Base-by-base conservation (phyloP, 257 asterid genomes). In the Sherardia arvensis region DNA sequence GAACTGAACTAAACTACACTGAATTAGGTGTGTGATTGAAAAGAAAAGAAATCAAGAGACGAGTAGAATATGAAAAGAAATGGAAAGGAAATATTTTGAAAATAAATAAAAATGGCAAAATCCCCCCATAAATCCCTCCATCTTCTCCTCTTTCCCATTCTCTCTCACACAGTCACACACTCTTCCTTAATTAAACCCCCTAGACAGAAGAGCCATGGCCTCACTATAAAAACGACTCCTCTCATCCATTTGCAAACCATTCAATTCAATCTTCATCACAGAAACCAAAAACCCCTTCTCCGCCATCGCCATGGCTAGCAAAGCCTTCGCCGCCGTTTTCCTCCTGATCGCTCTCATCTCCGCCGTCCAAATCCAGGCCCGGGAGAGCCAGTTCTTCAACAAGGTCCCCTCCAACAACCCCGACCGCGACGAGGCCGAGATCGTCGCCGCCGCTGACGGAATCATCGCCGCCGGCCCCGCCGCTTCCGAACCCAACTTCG, bases 321-420 rank as follows among this genome's bases (percentile, higher is more conserved):
- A 23, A 5, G 75, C 25, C 74, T 79, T n/a, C n/a, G n/a, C n/a
- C 76, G 54, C 86, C 70, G 59, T 88, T 76, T 73, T 87, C 77
- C 72, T 87, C 66, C 60, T 80, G n/a, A n/a, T n/a, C 1, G 48
- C 81, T 55, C 74, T 83, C 66, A 36, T 80, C 3, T 74, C 67
- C 43, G 76, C 81, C 3, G 58, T 69, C 7, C 80, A 73, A 1
- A 73, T 72, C 53, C 81, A 84, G 54, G 98, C 96, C 48, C 78
- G 97, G 62, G 98, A 84, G 2, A 81, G 85, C 76, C 98, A 86
- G 48, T 73, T 78, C 65, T 91, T 91, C 85, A 83, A 80, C 94
- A 91, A 88, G 77, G 38, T 86, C 70, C 80, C 90, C 0, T 72
- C 80, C 72, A 81, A 69, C 22, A 71, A 45, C n/a, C 74, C 23